Base-by-base conservation (phyloP, 2,329 filamentous ascomycete species). In the Rugonectria rugulosa region DNA sequence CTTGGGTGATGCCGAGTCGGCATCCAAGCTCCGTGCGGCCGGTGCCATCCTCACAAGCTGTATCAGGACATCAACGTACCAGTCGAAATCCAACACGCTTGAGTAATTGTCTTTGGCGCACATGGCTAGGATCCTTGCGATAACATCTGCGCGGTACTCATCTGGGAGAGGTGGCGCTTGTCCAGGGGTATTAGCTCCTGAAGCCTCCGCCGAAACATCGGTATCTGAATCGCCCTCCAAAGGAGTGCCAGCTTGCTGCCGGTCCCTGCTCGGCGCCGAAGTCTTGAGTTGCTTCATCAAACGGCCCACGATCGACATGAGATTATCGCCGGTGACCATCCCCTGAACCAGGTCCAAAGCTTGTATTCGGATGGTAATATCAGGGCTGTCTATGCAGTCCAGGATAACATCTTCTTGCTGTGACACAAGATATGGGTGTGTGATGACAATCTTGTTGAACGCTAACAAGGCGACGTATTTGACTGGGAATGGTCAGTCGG, bases 391-490 rank as follows among this genome's bases (percentile, higher is more conserved):
- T 66, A 99, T 91, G 71, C 95, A 99, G 68, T 96, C 90, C 71
- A 99, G 81, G 60, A 99, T 97, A 42, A 98, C 94, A 73, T 98
- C 94, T 72, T 97, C 92, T 70, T 99, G 95, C 70, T 94, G 85
- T 5, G 91, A 88, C 23, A 99, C 95, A 26, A 99, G 83, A 70
- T 88, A 87, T 3, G 94, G 90, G 71, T 99, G 93, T 0, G 93
- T 95, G 17, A 84, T 74, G 24, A 97, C 94, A 65, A 99, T 97
- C 71, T 93, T 94, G 72, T 96, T 96, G 75, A 99, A 96, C 1
- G 95, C 94, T 57, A 99, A 82, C 45, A 99, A 79, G 2, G 95
- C 94, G 66, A 99, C 95, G 68, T 97, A 99, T 88, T 97, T 97
- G 65, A 99, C 91, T 95, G 36, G 19, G 6, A 19, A 3, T 23